Conservation (phyloP, 495 filamentous ascomycete genomes). For the Bryoglossum gracile region DNA sequence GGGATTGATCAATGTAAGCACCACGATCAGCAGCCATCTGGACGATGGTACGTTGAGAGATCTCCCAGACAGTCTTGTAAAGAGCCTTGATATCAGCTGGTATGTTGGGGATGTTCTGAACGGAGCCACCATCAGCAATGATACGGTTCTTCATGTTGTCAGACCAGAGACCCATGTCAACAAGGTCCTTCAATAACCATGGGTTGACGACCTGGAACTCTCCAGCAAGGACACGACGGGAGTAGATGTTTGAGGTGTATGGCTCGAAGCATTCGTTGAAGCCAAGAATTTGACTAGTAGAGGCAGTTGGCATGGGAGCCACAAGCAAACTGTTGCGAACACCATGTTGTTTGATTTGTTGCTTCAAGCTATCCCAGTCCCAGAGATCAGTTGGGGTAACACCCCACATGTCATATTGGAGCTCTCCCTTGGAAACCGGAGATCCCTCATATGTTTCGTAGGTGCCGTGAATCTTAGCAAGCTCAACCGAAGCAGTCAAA, state of each 20-base stretch:
- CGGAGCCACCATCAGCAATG: constrained; percentile 91
- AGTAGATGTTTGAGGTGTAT: constrained; percentile 99
- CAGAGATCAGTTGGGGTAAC: constrained; percentile 87
- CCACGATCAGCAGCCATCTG: constrained; percentile 98
- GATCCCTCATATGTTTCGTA: constrained; percentile 91
- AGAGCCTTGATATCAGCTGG: constrained; percentile 91
- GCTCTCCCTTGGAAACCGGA: constrained; percentile 87
- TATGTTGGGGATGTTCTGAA: constrained; percentile 94
- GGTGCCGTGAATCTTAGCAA: constrained; percentile 73
- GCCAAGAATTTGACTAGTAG: constrained; percentile 91
- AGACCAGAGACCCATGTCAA: constrained; percentile 96
- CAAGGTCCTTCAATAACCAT: constrained; percentile 95
- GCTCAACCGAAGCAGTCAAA: constrained; percentile 76
- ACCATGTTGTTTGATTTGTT: constrained; percentile 81
- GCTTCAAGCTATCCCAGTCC: constrained; percentile 91
- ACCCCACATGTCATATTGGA: constrained; percentile 99
- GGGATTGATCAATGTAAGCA: constrained; percentile 96
- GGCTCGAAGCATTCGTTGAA: constrained; percentile 99
- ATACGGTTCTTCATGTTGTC: constrained; percentile 99
- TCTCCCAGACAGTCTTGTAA: constrained; percentile 99
- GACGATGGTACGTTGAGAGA: constrained; percentile 89
- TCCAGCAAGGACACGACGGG: constrained; percentile 91
- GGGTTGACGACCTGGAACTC: constrained; percentile 99
- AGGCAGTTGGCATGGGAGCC: constrained; percentile 96
- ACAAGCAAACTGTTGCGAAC: constrained; percentile 91